Conservation (phyloP, 345 rosid species). For the Populus simonii region DNA sequence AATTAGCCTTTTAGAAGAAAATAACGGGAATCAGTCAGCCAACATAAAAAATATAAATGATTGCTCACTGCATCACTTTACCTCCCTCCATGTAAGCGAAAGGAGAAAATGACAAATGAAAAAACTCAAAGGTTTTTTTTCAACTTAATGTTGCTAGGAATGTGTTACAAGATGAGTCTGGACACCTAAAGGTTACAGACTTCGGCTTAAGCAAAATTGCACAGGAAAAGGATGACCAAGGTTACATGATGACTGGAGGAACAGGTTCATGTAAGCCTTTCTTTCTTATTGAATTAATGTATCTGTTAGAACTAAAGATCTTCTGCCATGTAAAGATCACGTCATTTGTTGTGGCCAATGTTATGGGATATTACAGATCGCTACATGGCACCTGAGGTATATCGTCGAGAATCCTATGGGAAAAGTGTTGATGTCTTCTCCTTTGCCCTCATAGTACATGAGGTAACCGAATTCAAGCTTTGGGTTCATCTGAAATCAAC, state of each 20-base stretch:
- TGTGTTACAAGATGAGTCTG: slow-evolving; percentile 56
- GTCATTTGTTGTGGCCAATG: neutral
- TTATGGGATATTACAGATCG: slow-evolving; percentile 42
- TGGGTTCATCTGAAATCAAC: neutral
- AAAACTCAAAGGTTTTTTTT: neutral
- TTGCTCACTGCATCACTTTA: no score
- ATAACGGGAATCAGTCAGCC: no score
- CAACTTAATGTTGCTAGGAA: slow-evolving; percentile 31
- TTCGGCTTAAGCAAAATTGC: slow-evolving; percentile 67
- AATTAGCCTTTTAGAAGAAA: no score
- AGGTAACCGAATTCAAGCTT: slow-evolving; percentile 34
- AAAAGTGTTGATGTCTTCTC: slow-evolving; percentile 67
- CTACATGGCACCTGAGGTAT: slow-evolving; percentile 73
- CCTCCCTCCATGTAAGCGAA: neutral
- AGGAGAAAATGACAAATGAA: neutral
- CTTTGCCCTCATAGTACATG: slow-evolving; percentile 51
- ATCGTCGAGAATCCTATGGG: slow-evolving; percentile 65
- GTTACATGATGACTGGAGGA: slow-evolving; percentile 61
- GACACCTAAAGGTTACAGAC: slow-evolving; percentile 66
- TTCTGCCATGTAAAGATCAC: neutral
- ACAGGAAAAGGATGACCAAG: slow-evolving; percentile 47
- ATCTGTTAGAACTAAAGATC: neutral
- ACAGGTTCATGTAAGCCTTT: slow-evolving; percentile 54
- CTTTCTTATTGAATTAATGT: neutral
- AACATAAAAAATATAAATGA: no score